Percentiles rank a stretch among this genome's conserved stretches.
Evolutionary conservation across 768 basidiomycete genomes (phyloP).

Genomic region (Tephrocybe sp.): DNA sequence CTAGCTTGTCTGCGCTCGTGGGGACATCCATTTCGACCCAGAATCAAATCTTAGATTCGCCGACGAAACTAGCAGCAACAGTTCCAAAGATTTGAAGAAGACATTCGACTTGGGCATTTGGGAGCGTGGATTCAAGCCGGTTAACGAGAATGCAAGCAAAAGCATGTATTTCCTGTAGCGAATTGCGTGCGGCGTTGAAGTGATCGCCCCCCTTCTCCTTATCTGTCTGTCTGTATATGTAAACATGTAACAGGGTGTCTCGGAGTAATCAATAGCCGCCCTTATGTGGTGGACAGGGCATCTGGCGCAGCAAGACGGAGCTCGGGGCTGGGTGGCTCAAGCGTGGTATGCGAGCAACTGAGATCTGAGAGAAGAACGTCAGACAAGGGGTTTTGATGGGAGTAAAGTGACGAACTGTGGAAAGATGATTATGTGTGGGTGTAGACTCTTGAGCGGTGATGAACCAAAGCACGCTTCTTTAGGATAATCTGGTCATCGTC

Average conservation of each 20-base stretch:
- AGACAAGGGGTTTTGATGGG: conserved; percentile 8
- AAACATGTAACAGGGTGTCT: background rate
- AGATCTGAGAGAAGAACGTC: conserved; percentile 3
- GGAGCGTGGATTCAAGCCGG: conserved; percentile 17
- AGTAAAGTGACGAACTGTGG: background rate
- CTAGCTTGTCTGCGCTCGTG: conserved; percentile 50
- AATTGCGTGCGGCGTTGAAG: background rate
- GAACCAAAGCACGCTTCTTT: conserved; percentile 17
- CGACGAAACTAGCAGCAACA: conserved; percentile 21
- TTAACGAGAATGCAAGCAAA: conserved; percentile 14
- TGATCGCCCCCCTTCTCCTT: background rate
- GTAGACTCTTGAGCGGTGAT: conserved; percentile 15
- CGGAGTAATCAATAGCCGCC: background rate
- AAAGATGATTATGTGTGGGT: conserved; percentile 12
- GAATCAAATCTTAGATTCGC: conserved; percentile 17
- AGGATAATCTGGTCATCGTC: conserved; percentile 13
- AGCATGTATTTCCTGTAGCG: conserved; percentile 24
- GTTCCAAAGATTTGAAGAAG: background rate
- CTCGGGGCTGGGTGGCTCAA: background rate
- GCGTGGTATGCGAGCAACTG: background rate
- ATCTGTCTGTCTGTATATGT: too few relatives aligned
- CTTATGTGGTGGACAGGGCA: background rate
- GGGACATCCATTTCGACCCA: conserved; percentile 42
- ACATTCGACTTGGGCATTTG: conserved; percentile 21
- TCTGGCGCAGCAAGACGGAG: background rate